Base-by-base conservation (phyloP, 257 asterid genomes). In the Plantago major region DNA sequence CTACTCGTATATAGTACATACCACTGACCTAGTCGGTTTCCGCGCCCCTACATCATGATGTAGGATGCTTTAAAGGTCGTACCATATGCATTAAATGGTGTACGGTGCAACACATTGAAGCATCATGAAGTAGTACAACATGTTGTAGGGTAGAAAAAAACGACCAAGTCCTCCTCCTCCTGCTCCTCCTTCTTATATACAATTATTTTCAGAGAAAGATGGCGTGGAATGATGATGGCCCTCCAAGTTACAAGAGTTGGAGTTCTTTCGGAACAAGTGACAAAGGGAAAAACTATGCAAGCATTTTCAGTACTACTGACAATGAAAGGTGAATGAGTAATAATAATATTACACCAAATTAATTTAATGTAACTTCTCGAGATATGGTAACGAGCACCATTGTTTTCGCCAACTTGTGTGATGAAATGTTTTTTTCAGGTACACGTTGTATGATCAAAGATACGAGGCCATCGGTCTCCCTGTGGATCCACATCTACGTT, bases 141-240 rank as follows among this genome's bases (percentile, higher is more conserved):
- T n/a, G n/a, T n/a, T n/a, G n/a, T n/a, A n/a, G n/a, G n/a, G n/a
- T n/a, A n/a, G n/a, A n/a, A n/a, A n/a, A n/a, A n/a, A n/a, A n/a
- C n/a, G n/a, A n/a, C n/a, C n/a, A n/a, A n/a, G n/a, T n/a, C n/a
- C n/a, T n/a, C n/a, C n/a, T n/a, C n/a, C n/a, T n/a, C n/a, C n/a
- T n/a, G n/a, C n/a, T n/a, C n/a, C n/a, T n/a, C n/a, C n/a, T n/a
- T n/a, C n/a, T n/a, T n/a, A n/a, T n/a, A n/a, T n/a, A n/a, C 9
- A 49, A 17, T 54, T 37, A 57, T 58, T 10, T 9, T 43, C 64
- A 73, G 79, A 60, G 69, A 28, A 69, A 30, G 55, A 14, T 4
- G 66, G 5, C n/a, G 11, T 65, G 44, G 44, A 28, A 55, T 19
- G 72, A 68, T 3, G 69, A 50, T 0, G 66, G 57, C 0, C 12